Conservation (phyloP, 2,329 filamentous ascomycete genomes). For the Biscogniauxia sp. region DNA sequence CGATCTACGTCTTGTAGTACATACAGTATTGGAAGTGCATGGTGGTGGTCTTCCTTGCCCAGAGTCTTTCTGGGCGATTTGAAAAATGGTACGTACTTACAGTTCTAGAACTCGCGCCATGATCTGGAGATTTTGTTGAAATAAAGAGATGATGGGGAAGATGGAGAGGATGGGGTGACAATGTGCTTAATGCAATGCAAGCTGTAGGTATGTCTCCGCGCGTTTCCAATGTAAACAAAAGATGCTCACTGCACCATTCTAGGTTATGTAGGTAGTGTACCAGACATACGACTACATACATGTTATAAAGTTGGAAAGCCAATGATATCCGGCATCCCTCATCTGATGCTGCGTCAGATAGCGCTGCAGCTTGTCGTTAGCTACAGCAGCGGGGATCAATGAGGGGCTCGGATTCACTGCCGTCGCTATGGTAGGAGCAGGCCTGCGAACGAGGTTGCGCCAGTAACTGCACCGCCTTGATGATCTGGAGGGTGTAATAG, state of each 20-base stretch:
- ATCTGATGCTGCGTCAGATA: not conserved
- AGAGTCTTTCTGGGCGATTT: too few relatives aligned
- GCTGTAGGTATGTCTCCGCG: constrained; percentile 1
- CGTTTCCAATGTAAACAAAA: constrained; percentile 26
- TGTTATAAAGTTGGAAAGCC: constrained; percentile 7
- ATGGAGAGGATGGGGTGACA: not conserved
- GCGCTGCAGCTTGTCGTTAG: constrained; percentile 1
- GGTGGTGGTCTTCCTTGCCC: too few relatives aligned
- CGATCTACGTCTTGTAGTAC: too few relatives aligned
- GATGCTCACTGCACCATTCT: not conserved
- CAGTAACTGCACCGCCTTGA: not conserved
- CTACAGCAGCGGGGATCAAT: not conserved
- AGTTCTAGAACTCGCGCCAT: too few relatives aligned
- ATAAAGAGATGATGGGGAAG: not conserved
- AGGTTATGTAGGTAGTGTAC: constrained; percentile 15
- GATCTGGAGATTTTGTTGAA: too few relatives aligned
- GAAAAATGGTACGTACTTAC: too few relatives aligned
- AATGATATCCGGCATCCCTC: constrained; percentile 12
- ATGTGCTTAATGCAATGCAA: not conserved
- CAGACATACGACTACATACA: not conserved
- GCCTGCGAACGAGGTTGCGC: not conserved
- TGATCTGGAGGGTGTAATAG: not conserved
- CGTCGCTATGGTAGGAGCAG: not conserved
- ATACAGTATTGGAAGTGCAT: too few relatives aligned
- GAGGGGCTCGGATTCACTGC: not conserved